Percentiles rank a stretch among this genome's conserved stretches.
Evolutionary conservation across 2,329 filamentous ascomycete genomes (phyloP).

Genomic region (Tympanopsis confertula): DNA sequence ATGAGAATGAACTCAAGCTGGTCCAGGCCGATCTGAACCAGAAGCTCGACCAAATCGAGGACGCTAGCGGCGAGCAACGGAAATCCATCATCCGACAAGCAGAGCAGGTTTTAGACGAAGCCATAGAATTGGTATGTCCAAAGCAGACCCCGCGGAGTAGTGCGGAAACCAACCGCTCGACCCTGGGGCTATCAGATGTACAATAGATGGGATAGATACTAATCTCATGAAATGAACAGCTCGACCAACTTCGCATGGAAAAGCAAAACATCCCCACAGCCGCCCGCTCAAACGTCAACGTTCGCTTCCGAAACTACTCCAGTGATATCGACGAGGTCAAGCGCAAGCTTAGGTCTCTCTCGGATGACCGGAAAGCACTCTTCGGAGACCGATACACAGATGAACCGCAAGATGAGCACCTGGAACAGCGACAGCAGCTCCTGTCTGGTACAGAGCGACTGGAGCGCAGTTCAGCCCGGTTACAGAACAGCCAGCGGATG

Average conservation of each 20-base stretch:
- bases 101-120: slow-evolving; percentile 82
- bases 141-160: too few relatives aligned
- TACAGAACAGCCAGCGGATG: slow-evolving; percentile 75
- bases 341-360: slow-evolving; percentile 66
- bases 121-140: slow-evolving; percentile 68
- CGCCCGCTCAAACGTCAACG: slow-evolving; percentile 73
- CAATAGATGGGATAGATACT: neutral
- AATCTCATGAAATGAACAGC: slow-evolving; percentile 20
- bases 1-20: slow-evolving; percentile 90
- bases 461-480: slow-evolving; percentile 71
- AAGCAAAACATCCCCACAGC: slow-evolving; percentile 94
- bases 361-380: slow-evolving; percentile 71
- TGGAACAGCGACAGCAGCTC: slow-evolving; percentile 90
- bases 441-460: slow-evolving; percentile 81
- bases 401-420: slow-evolving; percentile 69
- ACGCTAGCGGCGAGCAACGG: slow-evolving; percentile 77
- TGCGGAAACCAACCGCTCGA: too few relatives aligned
- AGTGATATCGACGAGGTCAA: slow-evolving; percentile 70
- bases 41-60: slow-evolving; percentile 87
- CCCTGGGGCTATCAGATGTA: too few relatives aligned
- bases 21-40: slow-evolving; percentile 88
- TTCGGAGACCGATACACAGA: slow-evolving; percentile 86
- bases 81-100: slow-evolving; percentile 79
- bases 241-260: slow-evolving; percentile 92
- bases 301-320: slow-evolving; percentile 87